Conservation (phyloP, 371 early-diverging fungal genomes). For the Lichtheimia ornata region DNA sequence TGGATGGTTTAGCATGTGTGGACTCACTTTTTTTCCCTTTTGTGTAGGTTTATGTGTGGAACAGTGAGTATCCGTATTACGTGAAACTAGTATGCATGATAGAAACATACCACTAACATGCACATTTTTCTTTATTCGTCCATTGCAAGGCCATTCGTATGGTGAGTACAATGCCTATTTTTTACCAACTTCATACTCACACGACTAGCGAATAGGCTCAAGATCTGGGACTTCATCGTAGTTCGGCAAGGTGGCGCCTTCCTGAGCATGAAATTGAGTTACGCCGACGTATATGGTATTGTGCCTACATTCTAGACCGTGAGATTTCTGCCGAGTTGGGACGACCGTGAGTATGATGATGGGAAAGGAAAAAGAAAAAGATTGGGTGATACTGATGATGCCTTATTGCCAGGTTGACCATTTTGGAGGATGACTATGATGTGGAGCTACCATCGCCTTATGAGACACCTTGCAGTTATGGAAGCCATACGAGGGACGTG, state of each 20-base stretch:
- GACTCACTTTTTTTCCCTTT: background rate
- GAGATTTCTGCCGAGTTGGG: constrained; percentile 42
- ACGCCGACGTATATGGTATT: constrained; percentile 44
- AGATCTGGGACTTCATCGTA: constrained; percentile 30
- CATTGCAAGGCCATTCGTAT: constrained; percentile 10
- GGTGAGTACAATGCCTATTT: background rate
- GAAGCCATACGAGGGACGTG: background rate
- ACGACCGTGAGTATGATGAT: constrained; percentile 11
- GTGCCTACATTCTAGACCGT: constrained; percentile 37
- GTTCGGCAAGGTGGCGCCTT: constrained; percentile 40
- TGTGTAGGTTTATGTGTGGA: constrained; percentile 8
- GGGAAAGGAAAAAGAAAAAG: background rate
- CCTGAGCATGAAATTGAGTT: constrained; percentile 44
- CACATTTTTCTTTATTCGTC: background rate
- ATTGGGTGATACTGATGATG: background rate
- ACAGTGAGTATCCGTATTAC: background rate
- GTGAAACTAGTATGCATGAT: background rate
- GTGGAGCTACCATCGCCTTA: constrained; percentile 37
- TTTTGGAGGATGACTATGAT: constrained; percentile 42
- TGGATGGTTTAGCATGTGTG: background rate
- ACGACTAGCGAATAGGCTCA: constrained; percentile 11
- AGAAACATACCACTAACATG: background rate
- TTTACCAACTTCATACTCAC: background rate
- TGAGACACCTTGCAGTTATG: constrained; percentile 23
- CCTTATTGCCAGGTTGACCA: constrained; percentile 5